Percentiles rank a stretch among this genome's conserved stretches.
Evolutionary conservation across 176 grass and related monocot species (phyloP).

Genomic region (Hsuehochloa calcarea): DNA sequence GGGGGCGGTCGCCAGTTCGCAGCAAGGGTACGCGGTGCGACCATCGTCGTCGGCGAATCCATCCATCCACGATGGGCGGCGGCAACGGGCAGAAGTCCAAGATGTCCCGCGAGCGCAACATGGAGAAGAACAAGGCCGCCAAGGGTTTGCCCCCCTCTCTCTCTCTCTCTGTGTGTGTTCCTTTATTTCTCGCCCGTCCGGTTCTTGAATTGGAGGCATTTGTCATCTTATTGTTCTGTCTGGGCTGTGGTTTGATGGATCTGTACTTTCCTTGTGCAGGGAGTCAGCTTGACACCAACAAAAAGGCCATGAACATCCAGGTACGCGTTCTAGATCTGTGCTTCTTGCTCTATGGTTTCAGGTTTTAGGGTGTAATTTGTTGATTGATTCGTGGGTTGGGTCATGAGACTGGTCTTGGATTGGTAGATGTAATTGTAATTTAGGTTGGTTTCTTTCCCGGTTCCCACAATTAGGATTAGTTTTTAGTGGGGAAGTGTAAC

Average conservation of each 20-base stretch:
- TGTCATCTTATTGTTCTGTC: not conserved
- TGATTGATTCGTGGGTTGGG: not conserved
- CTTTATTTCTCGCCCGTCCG: not conserved
- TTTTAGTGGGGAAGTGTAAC: not conserved
- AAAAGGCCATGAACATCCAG: constrained; percentile 73
- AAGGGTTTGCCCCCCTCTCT: constrained; percentile 23
- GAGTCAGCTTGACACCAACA: constrained; percentile 66
- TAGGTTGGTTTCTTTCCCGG: not conserved
- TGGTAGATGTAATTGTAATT: not conserved
- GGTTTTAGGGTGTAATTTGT: not conserved
- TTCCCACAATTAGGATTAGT: not conserved
- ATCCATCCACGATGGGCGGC: constrained; percentile 45
- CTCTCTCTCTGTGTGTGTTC: not conserved
- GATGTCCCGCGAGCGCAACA: constrained; percentile 46
- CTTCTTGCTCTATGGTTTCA: not conserved
- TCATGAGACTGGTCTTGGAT: not conserved
- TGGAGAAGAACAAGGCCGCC: constrained; percentile 51
- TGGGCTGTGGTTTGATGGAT: constrained; percentile 6
- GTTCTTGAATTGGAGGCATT: not conserved
- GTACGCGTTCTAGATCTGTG: constrained; percentile 26
- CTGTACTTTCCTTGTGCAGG: constrained; percentile 25
- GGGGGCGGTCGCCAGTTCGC: not conserved
- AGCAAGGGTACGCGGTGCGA: not conserved
- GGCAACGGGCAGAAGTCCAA: constrained; percentile 61
- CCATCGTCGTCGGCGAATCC: not conserved